These are phyloP conservation scores for Debaryomyces udenii DNA, from an alignment of 1,139 yeast species.

Conservation along the genomic window DNA sequence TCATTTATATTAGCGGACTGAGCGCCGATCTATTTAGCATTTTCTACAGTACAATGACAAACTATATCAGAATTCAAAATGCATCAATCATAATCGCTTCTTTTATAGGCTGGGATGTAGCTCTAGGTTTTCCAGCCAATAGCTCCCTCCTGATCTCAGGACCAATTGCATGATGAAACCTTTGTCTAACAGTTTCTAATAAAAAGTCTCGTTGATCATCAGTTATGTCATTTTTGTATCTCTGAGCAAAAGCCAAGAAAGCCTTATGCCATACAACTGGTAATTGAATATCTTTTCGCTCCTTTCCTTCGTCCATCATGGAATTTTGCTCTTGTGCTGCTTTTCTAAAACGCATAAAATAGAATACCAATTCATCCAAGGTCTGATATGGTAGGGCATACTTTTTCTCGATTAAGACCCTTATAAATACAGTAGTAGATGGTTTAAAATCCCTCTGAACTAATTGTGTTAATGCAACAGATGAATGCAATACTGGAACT, in stretches of 20 bases:
- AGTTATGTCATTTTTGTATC: slow-evolving; percentile 95
- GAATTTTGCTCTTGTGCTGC: slow-evolving; percentile 37
- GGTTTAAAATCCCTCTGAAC: slow-evolving; percentile 85
- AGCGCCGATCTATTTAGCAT: too few relatives aligned
- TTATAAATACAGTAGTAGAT: slow-evolving; percentile 86
- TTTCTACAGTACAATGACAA: too few relatives aligned
- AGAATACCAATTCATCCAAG: slow-evolving; percentile 92
- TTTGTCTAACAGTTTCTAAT: slow-evolving; percentile 86
- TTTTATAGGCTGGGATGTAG: slow-evolving; percentile 25
- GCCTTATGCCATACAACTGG: slow-evolving; percentile 99
- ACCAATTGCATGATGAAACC: slow-evolving; percentile 86
- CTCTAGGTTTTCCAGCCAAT: slow-evolving; percentile 69
- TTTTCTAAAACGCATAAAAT: slow-evolving; percentile 84
- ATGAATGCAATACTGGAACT: slow-evolving; percentile 91
- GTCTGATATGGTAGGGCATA: slow-evolving; percentile 97
- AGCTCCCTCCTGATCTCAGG: slow-evolving; percentile 95
- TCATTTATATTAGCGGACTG: too few relatives aligned
- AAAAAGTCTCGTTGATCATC: slow-evolving; percentile 96
- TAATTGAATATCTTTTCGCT: slow-evolving; percentile 57
- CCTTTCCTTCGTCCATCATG: slow-evolving; percentile 34
- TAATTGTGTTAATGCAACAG: slow-evolving; percentile 88
- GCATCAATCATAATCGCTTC: slow-evolving; percentile 47
- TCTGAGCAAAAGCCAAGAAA: slow-evolving; percentile 88
- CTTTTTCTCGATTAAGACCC: slow-evolving; percentile 87
- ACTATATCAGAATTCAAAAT: slow-evolving; percentile 23